Evolutionary conservation across 164 flowering plant species (phyloP).

Genomic region (Macadamia integrifolia): DNA sequence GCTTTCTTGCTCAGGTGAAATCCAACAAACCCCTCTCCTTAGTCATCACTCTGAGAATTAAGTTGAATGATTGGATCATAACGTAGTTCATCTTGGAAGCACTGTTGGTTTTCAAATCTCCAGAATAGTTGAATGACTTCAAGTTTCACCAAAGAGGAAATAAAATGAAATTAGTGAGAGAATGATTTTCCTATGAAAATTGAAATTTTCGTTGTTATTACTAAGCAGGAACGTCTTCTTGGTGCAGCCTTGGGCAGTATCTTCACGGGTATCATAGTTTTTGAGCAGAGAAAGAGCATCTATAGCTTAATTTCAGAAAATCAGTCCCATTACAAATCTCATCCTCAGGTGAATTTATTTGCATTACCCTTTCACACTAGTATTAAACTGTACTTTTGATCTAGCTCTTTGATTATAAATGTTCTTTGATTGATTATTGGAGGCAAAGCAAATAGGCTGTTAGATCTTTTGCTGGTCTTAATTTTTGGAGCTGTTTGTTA

Average conservation of each 20-base stretch:
- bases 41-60: background rate
- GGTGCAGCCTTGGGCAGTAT: slow-evolving; percentile 63
- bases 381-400: too few species aligned
- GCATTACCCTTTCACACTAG: background rate
- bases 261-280: slow-evolving; percentile 40
- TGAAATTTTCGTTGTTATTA: too few species aligned
- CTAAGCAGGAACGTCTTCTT: slow-evolving; percentile 73
- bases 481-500: too few species aligned
- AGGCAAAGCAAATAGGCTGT: too few species aligned
- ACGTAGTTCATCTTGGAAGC: background rate
- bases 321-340: slow-evolving; percentile 18
- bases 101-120: background rate
- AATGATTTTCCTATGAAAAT: too few species aligned
- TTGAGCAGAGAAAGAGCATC: slow-evolving; percentile 55
- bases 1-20: slow-evolving; percentile 59
- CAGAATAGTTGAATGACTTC: too few species aligned
- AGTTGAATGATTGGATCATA: background rate
- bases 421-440: too few species aligned
- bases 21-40: background rate
- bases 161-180: too few species aligned
- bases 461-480: too few species aligned
- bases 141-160: too few species aligned
- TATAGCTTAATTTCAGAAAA: slow-evolving; percentile 36
- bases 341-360: slow-evolving; percentile 26
- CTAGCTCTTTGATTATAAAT: too few species aligned